phyloP scores from a whole-genome alignment of 1,284 basidiomycete genomes.

The Puccinia polysora region DNA sequence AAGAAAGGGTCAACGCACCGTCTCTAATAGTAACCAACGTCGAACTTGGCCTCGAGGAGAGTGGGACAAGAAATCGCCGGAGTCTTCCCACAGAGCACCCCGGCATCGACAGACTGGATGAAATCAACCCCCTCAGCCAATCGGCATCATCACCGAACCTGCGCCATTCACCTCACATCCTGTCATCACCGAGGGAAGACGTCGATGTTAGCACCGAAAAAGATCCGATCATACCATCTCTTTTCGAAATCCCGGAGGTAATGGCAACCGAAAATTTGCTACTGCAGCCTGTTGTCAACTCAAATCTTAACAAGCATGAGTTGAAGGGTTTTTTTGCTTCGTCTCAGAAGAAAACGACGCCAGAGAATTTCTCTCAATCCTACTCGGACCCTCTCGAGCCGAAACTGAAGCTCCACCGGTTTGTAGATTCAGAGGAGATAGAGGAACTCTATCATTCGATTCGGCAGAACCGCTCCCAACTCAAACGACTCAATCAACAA shows the following conservation, averaged over 20 bases:
- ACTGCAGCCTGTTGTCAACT: not conserved
- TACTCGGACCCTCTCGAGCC: not conserved
- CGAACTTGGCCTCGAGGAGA: not conserved
- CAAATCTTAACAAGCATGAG: no score
- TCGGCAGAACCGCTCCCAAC: slow-evolving; percentile 17
- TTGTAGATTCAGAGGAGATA: slow-evolving; percentile 19
- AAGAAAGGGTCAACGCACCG: not conserved
- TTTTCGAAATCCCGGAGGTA: slow-evolving; percentile 2
- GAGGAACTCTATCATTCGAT: slow-evolving; percentile 26
- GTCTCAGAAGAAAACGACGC: no score
- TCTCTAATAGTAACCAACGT: not conserved
- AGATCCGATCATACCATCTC: not conserved
- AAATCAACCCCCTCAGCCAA: not conserved
- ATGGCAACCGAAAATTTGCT: not conserved
- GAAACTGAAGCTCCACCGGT: slow-evolving; percentile 12
- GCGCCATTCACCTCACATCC: not conserved
- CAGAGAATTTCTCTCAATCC: no score
- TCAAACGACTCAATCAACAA: slow-evolving; percentile 20
- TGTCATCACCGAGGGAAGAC: not conserved
- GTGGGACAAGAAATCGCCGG: not conserved
- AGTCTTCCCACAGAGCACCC: slow-evolving; percentile 4
- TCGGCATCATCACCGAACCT: slow-evolving; percentile 8
- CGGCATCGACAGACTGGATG: no score
- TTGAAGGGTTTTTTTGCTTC: no score
- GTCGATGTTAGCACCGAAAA: not conserved